These are phyloP conservation scores for Verticillium albo-atrum DNA, from an alignment of 2,329 filamentous ascomycete genomes.

Conservation along the genomic window DNA sequence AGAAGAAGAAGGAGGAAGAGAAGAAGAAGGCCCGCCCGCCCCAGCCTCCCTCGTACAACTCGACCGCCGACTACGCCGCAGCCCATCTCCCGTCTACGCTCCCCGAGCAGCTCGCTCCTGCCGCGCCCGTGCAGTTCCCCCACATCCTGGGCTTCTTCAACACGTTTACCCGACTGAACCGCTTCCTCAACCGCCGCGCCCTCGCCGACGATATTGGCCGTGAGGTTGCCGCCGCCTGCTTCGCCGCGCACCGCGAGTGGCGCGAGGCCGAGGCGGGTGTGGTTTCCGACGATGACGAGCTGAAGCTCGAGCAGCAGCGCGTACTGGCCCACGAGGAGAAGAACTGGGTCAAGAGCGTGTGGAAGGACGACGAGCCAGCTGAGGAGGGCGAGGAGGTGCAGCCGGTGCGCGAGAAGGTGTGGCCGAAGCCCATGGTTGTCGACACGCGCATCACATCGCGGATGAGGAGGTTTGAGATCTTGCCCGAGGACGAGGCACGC, in stretches of 20 bases:
- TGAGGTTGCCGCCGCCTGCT: slow-evolving; percentile 79
- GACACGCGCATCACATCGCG: slow-evolving; percentile 71
- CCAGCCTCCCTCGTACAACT: slow-evolving; percentile 71
- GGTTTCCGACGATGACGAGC: slow-evolving; percentile 10
- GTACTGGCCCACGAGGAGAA: slow-evolving; percentile 67
- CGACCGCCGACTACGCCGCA: slow-evolving; percentile 64
- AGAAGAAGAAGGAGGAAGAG: slow-evolving; percentile 40
- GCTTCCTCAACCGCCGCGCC: slow-evolving; percentile 79
- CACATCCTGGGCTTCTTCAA: slow-evolving; percentile 91
- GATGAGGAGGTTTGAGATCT: slow-evolving; percentile 76
- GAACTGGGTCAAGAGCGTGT: slow-evolving; percentile 80
- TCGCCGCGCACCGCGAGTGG: slow-evolving; percentile 54
- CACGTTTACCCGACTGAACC: slow-evolving; percentile 79
- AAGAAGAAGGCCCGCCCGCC: slow-evolving; percentile 53
- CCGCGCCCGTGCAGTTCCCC: slow-evolving; percentile 70
- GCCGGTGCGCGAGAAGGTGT: slow-evolving; percentile 62
- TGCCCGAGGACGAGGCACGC: slow-evolving; percentile 63
- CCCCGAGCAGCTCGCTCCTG: slow-evolving; percentile 69
- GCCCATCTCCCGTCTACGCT: slow-evolving; percentile 60
- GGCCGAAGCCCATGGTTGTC: slow-evolving; percentile 68
- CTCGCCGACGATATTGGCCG: slow-evolving; percentile 87
- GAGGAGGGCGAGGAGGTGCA: slow-evolving; percentile 32
- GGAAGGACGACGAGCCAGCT: slow-evolving; percentile 46
- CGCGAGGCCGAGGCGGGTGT: slow-evolving; percentile 25
- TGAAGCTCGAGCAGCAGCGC: slow-evolving; percentile 52